Evolutionary conservation across 176 grass and related monocot genomes (phyloP).

Genomic region (Tuctoria greenei): DNA sequence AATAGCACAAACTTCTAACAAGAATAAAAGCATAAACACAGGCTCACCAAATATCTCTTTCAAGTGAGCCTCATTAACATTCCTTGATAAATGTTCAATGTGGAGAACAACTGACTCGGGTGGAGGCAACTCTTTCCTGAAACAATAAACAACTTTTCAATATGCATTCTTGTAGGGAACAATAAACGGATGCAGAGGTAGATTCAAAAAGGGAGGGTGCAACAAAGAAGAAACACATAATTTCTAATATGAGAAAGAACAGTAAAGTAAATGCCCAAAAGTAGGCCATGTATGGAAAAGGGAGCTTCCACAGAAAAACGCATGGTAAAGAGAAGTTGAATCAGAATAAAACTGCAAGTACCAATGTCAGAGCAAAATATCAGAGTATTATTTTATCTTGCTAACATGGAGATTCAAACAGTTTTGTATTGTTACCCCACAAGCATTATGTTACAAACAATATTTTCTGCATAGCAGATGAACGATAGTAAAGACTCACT

Average conservation of each 20-base stretch:
- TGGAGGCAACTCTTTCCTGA: slow-evolving; percentile 82
- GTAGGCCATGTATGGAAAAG: background rate
- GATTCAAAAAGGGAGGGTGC: too few species aligned
- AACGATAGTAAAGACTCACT: too few species aligned
- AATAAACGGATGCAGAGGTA: too few species aligned
- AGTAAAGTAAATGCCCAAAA: background rate
- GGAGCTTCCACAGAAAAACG: background rate
- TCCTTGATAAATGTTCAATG: slow-evolving; percentile 93
- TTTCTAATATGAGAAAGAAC: background rate
- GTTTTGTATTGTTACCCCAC: background rate
- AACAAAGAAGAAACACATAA: background rate
- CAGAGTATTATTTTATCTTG: slow-evolving; percentile 2
- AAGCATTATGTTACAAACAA: too few species aligned
- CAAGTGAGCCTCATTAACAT: slow-evolving; percentile 94
- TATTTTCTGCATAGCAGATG: background rate
- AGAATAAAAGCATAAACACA: background rate
- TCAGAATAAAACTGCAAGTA: background rate
- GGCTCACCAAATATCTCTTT: slow-evolving; percentile 97
- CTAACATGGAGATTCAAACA: background rate
- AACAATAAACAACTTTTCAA: slow-evolving; percentile 1
- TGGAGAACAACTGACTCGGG: slow-evolving; percentile 83
- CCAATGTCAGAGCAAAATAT: background rate
- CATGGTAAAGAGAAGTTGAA: background rate
- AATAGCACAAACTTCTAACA: background rate
- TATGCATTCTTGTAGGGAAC: too few species aligned